Evolutionary conservation across 192 early-diverging fungal species (phyloP).

Genomic region (Jimgerdemannia lactiflua): DNA sequence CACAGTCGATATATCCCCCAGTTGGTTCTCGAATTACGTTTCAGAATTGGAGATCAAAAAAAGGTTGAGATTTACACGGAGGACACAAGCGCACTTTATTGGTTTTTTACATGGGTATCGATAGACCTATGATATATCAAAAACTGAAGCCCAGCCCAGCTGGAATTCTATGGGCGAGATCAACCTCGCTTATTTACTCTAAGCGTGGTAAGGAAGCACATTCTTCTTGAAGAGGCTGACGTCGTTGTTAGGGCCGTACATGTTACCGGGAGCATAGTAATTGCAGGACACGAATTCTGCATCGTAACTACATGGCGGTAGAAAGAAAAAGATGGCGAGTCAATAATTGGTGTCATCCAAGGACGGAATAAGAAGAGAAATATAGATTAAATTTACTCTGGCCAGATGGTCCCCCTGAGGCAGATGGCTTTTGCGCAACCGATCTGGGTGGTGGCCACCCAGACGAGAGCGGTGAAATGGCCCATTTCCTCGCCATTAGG

Average conservation of each 20-base stretch:
- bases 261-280: background rate
- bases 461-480: constrained; percentile 19
- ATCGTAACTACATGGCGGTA: background rate
- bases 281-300: constrained; percentile 1
- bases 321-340: background rate
- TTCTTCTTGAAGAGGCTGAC: background rate
- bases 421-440: constrained; percentile 32
- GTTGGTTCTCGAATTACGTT: too few species aligned
- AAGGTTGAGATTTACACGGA: too few species aligned
- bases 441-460: constrained; percentile 23
- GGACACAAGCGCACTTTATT: too few species aligned
- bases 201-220: background rate
- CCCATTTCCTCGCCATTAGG: constrained; percentile 5
- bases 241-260: background rate
- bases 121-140: too few species aligned
- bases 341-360: background rate
- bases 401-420: background rate
- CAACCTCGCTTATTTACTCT: too few species aligned
- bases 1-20: too few species aligned
- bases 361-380: background rate
- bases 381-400: background rate
- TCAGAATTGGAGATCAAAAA: too few species aligned
- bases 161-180: background rate
- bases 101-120: too few species aligned
- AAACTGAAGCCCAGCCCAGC: background rate